A percentile compares a stretch with the other conserved stretches of the same genome.
Conservation (phyloP, 805 yeast genomes). For the Yarrowia porcina region DNA sequence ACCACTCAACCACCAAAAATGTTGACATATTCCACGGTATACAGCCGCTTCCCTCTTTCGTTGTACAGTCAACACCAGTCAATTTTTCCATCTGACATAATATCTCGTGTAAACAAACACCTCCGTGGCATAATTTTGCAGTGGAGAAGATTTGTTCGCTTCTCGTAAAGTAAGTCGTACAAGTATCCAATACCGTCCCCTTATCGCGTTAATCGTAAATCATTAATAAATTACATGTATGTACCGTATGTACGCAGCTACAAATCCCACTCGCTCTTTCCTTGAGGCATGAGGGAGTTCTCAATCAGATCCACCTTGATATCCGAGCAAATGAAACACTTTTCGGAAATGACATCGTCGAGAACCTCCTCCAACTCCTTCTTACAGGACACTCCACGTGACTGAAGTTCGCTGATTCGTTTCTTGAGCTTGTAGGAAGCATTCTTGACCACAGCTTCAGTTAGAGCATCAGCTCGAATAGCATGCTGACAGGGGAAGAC, state of each 20-base stretch:
- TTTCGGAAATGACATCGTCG: conserved; percentile 57
- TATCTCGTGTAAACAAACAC: too few species aligned
- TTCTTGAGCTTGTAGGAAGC: conserved; percentile 67
- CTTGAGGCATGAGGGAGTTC: conserved; percentile 46
- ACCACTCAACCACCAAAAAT: too few species aligned
- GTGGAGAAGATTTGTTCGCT: too few species aligned
- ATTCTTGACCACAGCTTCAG: conserved; percentile 54
- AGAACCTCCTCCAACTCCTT: conserved; percentile 28
- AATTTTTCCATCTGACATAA: too few species aligned
- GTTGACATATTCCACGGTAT: too few species aligned
- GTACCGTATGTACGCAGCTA: too few species aligned
- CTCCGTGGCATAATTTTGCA: too few species aligned
- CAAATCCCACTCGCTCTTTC: conserved; percentile 15
- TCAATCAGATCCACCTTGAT: conserved; percentile 69
- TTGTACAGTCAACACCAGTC: too few species aligned
- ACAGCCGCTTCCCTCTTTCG: too few species aligned
- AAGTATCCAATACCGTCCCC: too few species aligned
- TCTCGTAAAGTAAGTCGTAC: too few species aligned
- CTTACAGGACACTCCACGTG: conserved; percentile 32
- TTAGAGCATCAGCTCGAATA: conserved; percentile 85
- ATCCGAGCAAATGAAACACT: conserved; percentile 81
- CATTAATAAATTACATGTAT: conserved; percentile 21
- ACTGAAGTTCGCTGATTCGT: conserved; percentile 53
- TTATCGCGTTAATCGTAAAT: neutral
- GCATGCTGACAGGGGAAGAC: conserved; percentile 89